phyloP scores from a whole-genome alignment of 2,329 filamentous ascomycete genomes.

The Meredithiella fracta region DNA sequence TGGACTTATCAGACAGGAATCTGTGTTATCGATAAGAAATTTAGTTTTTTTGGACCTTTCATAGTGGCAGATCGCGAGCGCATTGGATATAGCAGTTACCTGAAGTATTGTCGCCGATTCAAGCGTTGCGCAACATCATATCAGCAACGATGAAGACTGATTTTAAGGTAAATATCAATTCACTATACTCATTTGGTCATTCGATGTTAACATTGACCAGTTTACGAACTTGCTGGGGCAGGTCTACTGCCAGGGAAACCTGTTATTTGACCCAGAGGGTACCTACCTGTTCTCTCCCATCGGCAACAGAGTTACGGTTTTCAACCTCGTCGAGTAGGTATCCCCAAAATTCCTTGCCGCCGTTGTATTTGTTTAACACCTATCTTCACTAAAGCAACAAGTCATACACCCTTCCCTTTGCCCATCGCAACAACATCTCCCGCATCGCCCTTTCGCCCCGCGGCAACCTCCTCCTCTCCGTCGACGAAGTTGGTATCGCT shows the following conservation, averaged over 20 bases:
- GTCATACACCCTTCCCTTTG: conserved; percentile 72
- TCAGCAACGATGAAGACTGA: conserved; percentile 81
- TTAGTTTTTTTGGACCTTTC: conserved; percentile 4
- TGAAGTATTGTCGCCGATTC: background rate
- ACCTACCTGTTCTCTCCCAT: conserved; percentile 91
- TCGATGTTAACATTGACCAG: conserved; percentile 29
- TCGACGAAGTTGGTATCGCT: conserved; percentile 87
- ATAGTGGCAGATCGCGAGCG: background rate
- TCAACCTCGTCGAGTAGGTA: conserved; percentile 81
- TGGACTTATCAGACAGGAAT: background rate
- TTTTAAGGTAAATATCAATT: conserved; percentile 55
- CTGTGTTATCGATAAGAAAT: conserved; percentile 15
- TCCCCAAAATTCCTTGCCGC: background rate
- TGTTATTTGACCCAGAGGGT: conserved; percentile 92
- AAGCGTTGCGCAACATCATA: background rate
- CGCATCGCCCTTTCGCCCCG: conserved; percentile 75
- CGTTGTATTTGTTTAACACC: background rate
- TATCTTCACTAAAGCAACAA: conserved; percentile 46
- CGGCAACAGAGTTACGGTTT: conserved; percentile 87
- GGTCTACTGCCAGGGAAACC: conserved; percentile 94
- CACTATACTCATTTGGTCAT: background rate
- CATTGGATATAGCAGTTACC: background rate
- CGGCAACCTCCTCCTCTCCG: conserved; percentile 79
- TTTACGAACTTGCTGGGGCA: conserved; percentile 97
- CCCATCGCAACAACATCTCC: conserved; percentile 85